Evolutionary conservation across 2,329 filamentous ascomycete species (phyloP), one percentile per base, ranked within the genome.

Genomic region (Bipolaris victoriae): DNA sequence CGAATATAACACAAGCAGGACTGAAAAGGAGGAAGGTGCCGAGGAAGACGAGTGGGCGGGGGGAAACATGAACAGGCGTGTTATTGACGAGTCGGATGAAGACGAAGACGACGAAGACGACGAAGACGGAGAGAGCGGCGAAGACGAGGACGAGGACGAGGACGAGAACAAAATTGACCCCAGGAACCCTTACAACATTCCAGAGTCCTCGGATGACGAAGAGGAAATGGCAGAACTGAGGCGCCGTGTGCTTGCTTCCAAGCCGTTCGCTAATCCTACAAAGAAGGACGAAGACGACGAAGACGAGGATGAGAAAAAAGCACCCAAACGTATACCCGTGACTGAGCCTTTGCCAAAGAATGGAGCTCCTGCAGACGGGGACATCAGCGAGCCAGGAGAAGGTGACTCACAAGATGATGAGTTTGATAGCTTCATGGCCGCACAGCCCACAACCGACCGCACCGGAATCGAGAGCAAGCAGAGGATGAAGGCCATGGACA

Each of bases 151-250:
- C 0, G 61, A 69, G 1, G 60, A 69, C 1, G 67, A 76, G 16
- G 71, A 74, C 2, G 76, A 80, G 20, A 73, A 77, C 20, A 79
- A 83, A 7, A 80, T 81, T 15, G 77, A 81, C 24, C 78, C 84
- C 20, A 76, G 82, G 64, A 90, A 95, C 66, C 88, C 88, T 0
- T 93, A 89, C 68, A 88, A 86, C 52, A 84, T 96, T 44, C 92
- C 92, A 9, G 90, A 92, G 53, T 76, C 77, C 4, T 87, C 86
- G 31, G 91, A 90, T 55, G 89, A 97, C 55, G 92, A 96, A 67
- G 90, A 90, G 50, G 88, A 92, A 72, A 98, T 98, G 93, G 93
- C 91, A 35, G 93, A 96, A 70, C 88, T 99, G 50, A 86, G 95
- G 47, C 87, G 90, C 52, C 91, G 91, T 67, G 92, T 98, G n/a